phyloP scores from a whole-genome alignment of 495 filamentous ascomycete species.

The Podospora appendiculata region DNA sequence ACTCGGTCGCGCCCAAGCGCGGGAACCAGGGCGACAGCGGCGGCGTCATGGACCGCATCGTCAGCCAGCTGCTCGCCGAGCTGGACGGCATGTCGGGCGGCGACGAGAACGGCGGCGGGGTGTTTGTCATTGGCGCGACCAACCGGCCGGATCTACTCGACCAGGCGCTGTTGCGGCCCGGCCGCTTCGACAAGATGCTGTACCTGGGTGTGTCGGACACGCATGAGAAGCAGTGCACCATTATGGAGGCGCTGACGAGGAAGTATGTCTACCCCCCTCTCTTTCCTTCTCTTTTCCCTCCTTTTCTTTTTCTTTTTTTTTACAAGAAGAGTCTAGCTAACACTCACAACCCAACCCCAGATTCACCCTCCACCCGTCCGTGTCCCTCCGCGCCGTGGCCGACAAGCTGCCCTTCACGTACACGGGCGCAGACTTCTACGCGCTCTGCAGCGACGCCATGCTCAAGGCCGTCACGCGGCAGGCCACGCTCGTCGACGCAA shows the following conservation, averaged over 20 bases:
- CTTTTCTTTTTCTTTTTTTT: background rate
- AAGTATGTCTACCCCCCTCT: constrained; percentile 64
- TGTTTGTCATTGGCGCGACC: constrained; percentile 96
- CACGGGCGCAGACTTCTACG: constrained; percentile 94
- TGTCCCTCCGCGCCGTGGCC: constrained; percentile 69
- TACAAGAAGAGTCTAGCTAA: constrained; percentile 2
- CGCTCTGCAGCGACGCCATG: constrained; percentile 95
- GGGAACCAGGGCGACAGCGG: constrained; percentile 97
- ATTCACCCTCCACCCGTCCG: constrained; percentile 69
- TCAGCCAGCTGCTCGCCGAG: constrained; percentile 90
- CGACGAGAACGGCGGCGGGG: constrained; percentile 71
- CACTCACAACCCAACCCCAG: constrained; percentile 38
- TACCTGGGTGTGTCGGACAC: constrained; percentile 95
- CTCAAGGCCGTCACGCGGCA: constrained; percentile 94
- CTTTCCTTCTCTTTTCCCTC: constrained; percentile 9
- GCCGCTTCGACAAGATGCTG: constrained; percentile 98
- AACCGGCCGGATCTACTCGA: constrained; percentile 93
- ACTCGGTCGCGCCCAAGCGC: constrained; percentile 93
- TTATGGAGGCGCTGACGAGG: constrained; percentile 86
- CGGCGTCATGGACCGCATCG: constrained; percentile 98
- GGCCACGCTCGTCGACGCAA: constrained; percentile 73
- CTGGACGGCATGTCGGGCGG: constrained; percentile 96
- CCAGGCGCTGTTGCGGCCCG: constrained; percentile 81
- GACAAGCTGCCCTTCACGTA: constrained; percentile 86
- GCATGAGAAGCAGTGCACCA: constrained; percentile 90